phyloP scores from a whole-genome alignment of 2,329 filamentous ascomycete species.

The Monosporascus sp. region DNA sequence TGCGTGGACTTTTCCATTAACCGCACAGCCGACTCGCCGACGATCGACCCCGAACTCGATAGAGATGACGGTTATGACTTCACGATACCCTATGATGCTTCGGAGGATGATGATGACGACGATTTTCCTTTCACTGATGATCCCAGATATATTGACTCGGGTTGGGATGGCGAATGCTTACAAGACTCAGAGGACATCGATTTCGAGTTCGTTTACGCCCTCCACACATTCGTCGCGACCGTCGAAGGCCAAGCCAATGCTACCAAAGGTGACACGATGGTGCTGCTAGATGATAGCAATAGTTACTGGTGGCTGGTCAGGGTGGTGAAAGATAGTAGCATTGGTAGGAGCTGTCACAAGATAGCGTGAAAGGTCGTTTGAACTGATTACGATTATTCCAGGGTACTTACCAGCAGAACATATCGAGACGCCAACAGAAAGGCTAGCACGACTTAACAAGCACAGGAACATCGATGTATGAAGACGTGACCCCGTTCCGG shows the following conservation, averaged over 20 bases:
- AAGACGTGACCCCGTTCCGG: background rate
- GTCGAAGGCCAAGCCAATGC: constrained; percentile 98
- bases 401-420: constrained; percentile 96
- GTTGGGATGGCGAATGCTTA: constrained; percentile 81
- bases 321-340: constrained; percentile 96
- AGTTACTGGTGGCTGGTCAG: constrained; percentile 99
- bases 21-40: constrained; percentile 9
- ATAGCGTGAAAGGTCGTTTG: background rate
- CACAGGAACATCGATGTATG: constrained; percentile 95
- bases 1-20: constrained; percentile 14
- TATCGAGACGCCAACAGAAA: constrained; percentile 95
- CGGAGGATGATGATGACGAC: constrained; percentile 57
- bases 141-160: constrained; percentile 61
- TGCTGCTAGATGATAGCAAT: constrained; percentile 95
- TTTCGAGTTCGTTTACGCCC: constrained; percentile 97
- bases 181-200: constrained; percentile 95
- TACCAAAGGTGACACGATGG: constrained; percentile 98
- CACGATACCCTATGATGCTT: constrained; percentile 41
- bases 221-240: constrained; percentile 96
- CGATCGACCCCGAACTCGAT: constrained; percentile 7
- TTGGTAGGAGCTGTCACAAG: constrained; percentile 46
- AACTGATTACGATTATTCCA: constrained; percentile 30
- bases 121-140: constrained; percentile 48
- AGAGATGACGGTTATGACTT: constrained; percentile 27
- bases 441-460: constrained; percentile 90